phyloP scores from a whole-genome alignment of 2,329 filamentous ascomycete genomes.

The Fusarium nanum region DNA sequence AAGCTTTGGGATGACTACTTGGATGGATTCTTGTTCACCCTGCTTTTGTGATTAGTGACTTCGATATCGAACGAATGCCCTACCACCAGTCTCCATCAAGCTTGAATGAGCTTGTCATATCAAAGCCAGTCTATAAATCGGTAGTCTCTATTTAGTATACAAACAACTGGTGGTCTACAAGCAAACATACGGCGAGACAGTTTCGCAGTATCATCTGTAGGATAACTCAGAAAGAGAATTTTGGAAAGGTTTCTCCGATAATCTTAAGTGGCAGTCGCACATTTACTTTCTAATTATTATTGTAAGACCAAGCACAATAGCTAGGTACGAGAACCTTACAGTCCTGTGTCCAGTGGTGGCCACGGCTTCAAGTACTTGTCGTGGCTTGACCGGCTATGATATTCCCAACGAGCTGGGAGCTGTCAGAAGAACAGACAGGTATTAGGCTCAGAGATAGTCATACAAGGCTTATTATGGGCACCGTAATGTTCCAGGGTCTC shows the following conservation, averaged over 20 bases:
- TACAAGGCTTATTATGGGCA: background rate
- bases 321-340: background rate
- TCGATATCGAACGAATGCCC: background rate
- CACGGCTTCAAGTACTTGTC: background rate
- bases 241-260: background rate
- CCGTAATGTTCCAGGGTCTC: fast-evolving
- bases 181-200: background rate
- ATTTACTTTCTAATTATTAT: no score
- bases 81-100: background rate
- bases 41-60: background rate
- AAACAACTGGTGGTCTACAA: background rate
- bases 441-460: background rate
- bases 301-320: background rate
- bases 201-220: background rate
- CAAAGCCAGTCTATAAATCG: background rate
- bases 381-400: background rate
- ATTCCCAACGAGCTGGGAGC: background rate
- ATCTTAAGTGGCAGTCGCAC: background rate
- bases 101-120: background rate
- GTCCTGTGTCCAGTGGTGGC: background rate
- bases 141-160: background rate
- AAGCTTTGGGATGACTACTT: background rate
- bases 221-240: background rate
- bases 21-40: background rate
- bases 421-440: background rate